Percentiles rank a stretch among this genome's conserved stretches.
These are phyloP conservation scores for Fusarium beomiforme DNA, from an alignment of 2,329 filamentous ascomycete species.

Conservation along the genomic window DNA sequence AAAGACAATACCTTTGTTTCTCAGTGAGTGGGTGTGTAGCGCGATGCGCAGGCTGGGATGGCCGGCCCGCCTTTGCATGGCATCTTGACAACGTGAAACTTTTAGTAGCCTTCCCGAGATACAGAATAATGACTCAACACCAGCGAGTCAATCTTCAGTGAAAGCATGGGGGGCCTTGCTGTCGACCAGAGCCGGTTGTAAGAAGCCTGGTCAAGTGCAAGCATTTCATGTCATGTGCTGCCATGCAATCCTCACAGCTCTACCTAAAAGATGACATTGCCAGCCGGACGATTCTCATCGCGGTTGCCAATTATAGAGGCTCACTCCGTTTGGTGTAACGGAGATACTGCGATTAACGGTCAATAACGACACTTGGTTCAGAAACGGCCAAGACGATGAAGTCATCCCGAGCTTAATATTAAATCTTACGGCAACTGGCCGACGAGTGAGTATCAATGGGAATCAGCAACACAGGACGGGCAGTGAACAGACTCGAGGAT, in stretches of 20 bases:
- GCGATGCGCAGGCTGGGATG: constrained; percentile 3
- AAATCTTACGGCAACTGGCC: neutral
- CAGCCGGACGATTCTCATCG: neutral
- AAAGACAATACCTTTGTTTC: neutral
- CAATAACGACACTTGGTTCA: constrained; percentile 3
- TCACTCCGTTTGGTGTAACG: constrained; percentile 12
- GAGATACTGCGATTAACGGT: constrained; percentile 23
- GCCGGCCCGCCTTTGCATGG: constrained; percentile 2
- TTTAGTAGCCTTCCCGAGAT: neutral
- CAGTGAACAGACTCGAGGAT: neutral
- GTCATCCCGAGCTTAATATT: neutral
- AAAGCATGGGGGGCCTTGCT: neutral
- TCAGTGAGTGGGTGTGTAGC: neutral
- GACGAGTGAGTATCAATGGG: neutral
- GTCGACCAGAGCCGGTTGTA: neutral
- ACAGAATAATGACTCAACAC: constrained; percentile 9
- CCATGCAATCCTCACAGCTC: neutral
- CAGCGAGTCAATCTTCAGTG: neutral
- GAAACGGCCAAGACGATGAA: neutral
- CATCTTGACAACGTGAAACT: neutral
- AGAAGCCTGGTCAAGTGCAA: constrained; percentile 2
- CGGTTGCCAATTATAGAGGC: constrained; percentile 18
- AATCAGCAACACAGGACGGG: neutral
- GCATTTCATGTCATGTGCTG: constrained; percentile 10
- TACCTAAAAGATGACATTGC: constrained; percentile 11